Evolutionary conservation across 495 filamentous ascomycete species (phyloP), one percentile per base, ranked within the genome.

Genomic region (Penicillium silybi): DNA sequence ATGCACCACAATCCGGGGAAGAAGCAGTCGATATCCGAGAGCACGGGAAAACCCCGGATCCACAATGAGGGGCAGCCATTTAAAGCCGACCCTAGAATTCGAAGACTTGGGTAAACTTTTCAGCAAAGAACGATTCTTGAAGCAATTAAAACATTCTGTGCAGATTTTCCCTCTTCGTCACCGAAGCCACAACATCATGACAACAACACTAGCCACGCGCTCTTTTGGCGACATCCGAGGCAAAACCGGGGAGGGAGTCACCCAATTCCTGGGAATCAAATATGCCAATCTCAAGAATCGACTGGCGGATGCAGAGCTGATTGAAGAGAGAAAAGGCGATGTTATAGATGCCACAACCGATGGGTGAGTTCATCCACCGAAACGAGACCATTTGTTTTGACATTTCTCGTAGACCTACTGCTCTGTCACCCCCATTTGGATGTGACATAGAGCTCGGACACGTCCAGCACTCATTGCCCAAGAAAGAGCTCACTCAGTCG

Each of bases 201-300:
- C 46, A 19, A 27, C 46, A 11, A 40, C 6, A 9, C 4, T 48
- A 4, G 8, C 15, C 5, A 48, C 46, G 10, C 37, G 35, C 23
- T 39, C 15, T 6, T 17, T 69, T 4, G 66, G 66, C 19, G 41
- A 57, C 15, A 59, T 65, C 25, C 59, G 53, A 22, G 66, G 64
- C 13, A 62, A 49, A 42, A 50, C 32, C 17, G 40, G 25, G 4
- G 61, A 64, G 0, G 48, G 58, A 1, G 64, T 67, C 10, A 65
- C 59, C n/a, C 59, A 67, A 41, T 71, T 61, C 46, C 52, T 63
- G 7, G 67, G 65, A 2, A 59, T 69, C 39, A 62, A 67, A 62
- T 71, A 71, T 53, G 67, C 68, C 20, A 65, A 55, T n/a, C 46
- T 71, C 16, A 52, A 56, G 19, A 47, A 71, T 45, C 49, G 66